Evolutionary conservation across 2,329 filamentous ascomycete species (phyloP).

Genomic region (Aspergillus melleus): DNA sequence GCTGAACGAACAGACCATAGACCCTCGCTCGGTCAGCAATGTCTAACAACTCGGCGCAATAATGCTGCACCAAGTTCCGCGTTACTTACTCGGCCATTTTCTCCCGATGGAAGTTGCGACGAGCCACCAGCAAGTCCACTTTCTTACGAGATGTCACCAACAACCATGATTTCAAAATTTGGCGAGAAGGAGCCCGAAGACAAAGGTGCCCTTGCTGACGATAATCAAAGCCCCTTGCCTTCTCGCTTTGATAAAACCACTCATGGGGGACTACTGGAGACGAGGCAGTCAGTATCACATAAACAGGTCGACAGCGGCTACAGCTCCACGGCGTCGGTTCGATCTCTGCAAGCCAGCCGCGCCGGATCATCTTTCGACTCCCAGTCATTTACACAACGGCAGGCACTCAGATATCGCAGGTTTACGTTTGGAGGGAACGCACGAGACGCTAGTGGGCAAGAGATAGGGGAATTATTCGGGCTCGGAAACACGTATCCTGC

Average conservation of each 20-base stretch:
- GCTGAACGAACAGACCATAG: not conserved
- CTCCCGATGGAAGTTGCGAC: slow-evolving; percentile 18
- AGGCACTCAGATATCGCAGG: slow-evolving; percentile 4
- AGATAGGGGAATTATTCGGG: not conserved
- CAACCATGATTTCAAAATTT: slow-evolving; percentile 12
- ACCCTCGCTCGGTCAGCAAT: not conserved
- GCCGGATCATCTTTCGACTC: slow-evolving; percentile 29
- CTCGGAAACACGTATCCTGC: slow-evolving; percentile 10
- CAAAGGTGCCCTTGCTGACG: slow-evolving; percentile 17
- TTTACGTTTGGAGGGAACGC: slow-evolving; percentile 20
- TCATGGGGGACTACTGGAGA: slow-evolving; percentile 12
- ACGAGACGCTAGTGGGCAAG: slow-evolving; percentile 7
- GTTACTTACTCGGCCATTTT: slow-evolving; percentile 21
- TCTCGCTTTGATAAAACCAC: slow-evolving; percentile 15
- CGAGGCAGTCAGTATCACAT: slow-evolving; percentile 24
- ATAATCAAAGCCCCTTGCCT: slow-evolving; percentile 19
- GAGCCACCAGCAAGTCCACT: slow-evolving; percentile 34
- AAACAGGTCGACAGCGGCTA: slow-evolving; percentile 41
- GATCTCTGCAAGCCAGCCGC: slow-evolving; percentile 26
- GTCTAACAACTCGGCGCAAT: not conserved
- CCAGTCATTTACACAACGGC: slow-evolving; percentile 18
- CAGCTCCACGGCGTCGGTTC: slow-evolving; percentile 36
- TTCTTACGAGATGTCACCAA: slow-evolving; percentile 36
- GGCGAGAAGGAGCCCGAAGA: slow-evolving; percentile 19
- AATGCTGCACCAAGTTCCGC: slow-evolving; percentile 2